Evolutionary conservation across 805 yeast species (phyloP).

Genomic region (Spencermartinsiella europaea): DNA sequence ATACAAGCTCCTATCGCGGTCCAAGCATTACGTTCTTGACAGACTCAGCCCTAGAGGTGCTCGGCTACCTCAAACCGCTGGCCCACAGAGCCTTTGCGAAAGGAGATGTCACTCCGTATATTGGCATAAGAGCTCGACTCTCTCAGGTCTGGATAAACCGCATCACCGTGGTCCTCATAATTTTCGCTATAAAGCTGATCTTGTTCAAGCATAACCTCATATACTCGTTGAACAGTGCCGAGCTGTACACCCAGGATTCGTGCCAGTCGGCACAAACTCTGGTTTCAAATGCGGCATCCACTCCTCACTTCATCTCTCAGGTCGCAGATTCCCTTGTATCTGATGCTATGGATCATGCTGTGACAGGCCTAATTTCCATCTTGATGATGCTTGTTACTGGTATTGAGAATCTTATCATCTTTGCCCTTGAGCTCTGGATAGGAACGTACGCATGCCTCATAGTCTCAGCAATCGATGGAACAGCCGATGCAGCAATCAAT

Average conservation of each 20-base stretch:
- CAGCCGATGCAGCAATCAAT: slow-evolving; percentile 66
- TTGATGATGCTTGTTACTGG: slow-evolving; percentile 49
- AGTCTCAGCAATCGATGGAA: slow-evolving; percentile 66
- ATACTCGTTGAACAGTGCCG: slow-evolving; percentile 39
- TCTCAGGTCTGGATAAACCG: slow-evolving; percentile 47
- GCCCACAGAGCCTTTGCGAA: neutral
- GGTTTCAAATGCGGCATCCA: slow-evolving; percentile 33
- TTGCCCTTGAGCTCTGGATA: slow-evolving; percentile 63
- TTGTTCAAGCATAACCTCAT: slow-evolving; percentile 49
- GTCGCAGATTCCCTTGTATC: slow-evolving; percentile 51
- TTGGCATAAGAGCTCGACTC: slow-evolving; percentile 26
- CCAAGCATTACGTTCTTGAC: too few species aligned
- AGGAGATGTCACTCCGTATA: slow-evolving; percentile 10
- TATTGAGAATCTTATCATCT: slow-evolving; percentile 53
- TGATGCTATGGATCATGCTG: slow-evolving; percentile 43
- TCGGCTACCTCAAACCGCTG: neutral
- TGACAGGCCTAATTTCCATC: slow-evolving; percentile 41
- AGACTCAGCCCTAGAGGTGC: too few species aligned
- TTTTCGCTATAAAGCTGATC: slow-evolving; percentile 56
- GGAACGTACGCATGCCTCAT: slow-evolving; percentile 87
- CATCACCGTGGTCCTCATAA: slow-evolving; percentile 49
- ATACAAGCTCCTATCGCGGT: too few species aligned
- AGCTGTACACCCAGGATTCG: slow-evolving; percentile 36
- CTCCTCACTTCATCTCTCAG: slow-evolving; percentile 54
- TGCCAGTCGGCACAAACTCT: slow-evolving; percentile 46